These are phyloP conservation scores for Eucalyptus guilfoylei DNA, from an alignment of 345 rosid genomes.

Conservation along the genomic window DNA sequence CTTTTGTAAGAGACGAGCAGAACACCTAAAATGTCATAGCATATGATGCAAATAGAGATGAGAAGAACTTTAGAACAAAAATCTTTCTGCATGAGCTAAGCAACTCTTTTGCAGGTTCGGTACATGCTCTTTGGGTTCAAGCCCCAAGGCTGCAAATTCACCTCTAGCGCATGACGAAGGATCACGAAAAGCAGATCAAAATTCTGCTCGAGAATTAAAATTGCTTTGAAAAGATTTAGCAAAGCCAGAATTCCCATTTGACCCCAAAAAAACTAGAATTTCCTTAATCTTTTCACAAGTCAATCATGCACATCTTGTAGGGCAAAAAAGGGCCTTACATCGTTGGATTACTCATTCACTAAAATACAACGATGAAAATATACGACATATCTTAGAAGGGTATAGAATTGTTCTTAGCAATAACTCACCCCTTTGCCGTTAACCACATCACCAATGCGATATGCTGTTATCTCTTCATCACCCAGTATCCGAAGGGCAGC, in stretches of 20 bases:
- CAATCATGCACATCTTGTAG: neutral
- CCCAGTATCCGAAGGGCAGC: conserved; percentile 44
- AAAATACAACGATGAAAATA: neutral
- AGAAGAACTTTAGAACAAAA: neutral
- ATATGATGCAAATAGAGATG: neutral
- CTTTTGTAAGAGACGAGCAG: neutral
- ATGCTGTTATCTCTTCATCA: conserved; percentile 31
- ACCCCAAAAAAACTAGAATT: neutral
- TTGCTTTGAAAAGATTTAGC: neutral
- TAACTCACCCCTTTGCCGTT: conserved; percentile 61
- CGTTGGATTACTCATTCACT: neutral
- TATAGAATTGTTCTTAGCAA: neutral
- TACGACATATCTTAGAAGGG: neutral
- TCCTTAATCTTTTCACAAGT: neutral
- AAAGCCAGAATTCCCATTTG: neutral
- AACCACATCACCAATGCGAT: conserved; percentile 66
- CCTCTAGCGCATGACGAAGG: neutral
- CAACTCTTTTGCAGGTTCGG: neutral
- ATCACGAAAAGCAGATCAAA: neutral
- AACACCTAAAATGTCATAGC: neutral
- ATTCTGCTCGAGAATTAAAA: neutral
- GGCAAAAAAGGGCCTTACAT: neutral
- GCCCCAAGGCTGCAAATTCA: neutral
- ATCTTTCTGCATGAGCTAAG: neutral
- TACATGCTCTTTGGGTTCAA: neutral